A percentile compares a stretch with the other conserved stretches of the same genome.
These are phyloP conservation scores for Trichoderma semiorbis DNA, from an alignment of 2,329 filamentous ascomycete species.

Conservation along the genomic window DNA sequence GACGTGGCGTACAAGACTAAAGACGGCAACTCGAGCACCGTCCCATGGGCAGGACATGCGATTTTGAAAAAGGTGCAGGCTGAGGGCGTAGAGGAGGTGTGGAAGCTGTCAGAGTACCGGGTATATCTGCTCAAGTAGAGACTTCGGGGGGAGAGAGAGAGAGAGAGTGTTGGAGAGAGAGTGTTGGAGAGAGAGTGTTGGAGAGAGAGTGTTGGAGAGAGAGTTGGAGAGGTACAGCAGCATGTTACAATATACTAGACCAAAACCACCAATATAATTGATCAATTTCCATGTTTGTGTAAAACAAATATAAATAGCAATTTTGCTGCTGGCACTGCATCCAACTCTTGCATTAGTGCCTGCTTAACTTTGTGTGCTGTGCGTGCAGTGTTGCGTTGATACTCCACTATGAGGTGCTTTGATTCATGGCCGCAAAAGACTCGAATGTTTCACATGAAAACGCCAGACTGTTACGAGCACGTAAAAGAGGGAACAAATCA, in stretches of 20 bases:
- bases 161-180: neutral
- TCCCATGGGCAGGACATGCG: conserved; percentile 33
- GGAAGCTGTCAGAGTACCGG: conserved; percentile 34
- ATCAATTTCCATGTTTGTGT: neutral
- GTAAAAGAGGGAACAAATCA: neutral
- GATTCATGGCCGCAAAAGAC: neutral
- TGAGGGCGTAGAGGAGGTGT: conserved; percentile 26
- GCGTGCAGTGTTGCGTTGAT: neutral
- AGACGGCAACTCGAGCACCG: conserved; percentile 27
- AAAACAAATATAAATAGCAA: neutral
- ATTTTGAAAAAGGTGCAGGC: conserved; percentile 27
- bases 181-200: neutral
- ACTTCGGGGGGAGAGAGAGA: neutral
- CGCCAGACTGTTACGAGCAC: neutral
- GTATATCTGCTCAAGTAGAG: conserved; percentile 32
- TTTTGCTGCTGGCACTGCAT: neutral
- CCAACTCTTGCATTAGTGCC: neutral
- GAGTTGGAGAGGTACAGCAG: neutral
- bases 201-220: too few relatives aligned
- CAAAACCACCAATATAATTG: neutral
- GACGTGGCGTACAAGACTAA: conserved; percentile 28
- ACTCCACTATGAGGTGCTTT: neutral
- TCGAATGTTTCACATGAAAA: neutral
- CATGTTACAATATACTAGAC: neutral
- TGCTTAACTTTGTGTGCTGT: neutral